These are phyloP conservation scores for Mucor piriformis DNA, from an alignment of 371 early-diverging fungal species.

Conservation along the genomic window DNA sequence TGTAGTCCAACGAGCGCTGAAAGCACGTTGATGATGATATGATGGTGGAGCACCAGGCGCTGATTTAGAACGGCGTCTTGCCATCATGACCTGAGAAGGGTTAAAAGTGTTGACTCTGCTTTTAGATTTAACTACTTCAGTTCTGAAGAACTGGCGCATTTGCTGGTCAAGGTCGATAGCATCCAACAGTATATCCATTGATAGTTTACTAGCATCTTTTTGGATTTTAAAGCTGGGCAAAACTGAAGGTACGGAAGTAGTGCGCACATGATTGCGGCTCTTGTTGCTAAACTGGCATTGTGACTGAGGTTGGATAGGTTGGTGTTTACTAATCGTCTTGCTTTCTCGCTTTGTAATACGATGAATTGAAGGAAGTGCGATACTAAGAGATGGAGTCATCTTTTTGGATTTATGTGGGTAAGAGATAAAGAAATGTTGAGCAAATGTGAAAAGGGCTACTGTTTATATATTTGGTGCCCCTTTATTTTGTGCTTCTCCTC, in stretches of 20 bases:
- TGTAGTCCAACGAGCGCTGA: constrained; percentile 22
- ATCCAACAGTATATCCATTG: constrained; percentile 42
- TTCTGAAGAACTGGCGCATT: constrained; percentile 44
- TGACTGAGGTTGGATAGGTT: constrained; percentile 3
- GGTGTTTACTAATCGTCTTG: constrained; percentile 1
- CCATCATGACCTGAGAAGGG: constrained; percentile 16
- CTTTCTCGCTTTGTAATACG: constrained; percentile 8
- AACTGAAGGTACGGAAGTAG: constrained; percentile 37
- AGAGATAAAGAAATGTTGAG: constrained; percentile 15
- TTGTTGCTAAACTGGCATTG: constrained; percentile 6
- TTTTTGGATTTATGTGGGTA: too few relatives aligned
- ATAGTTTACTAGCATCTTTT: constrained; percentile 17
- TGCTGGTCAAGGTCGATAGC: constrained; percentile 53
- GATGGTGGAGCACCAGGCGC: constrained; percentile 48
- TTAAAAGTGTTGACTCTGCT: constrained; percentile 5
- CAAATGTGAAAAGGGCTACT: background rate
- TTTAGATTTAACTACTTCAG: constrained; percentile 40
- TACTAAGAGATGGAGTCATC: constrained; percentile 27
- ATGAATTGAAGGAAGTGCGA: constrained; percentile 32
- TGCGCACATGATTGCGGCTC: constrained; percentile 33
- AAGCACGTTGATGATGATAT: constrained; percentile 26
- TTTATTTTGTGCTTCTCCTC: constrained; percentile 14
- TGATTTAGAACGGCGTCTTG: constrained; percentile 42
- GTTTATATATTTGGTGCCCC: constrained; percentile 11
- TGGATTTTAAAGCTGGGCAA: constrained; percentile 33